These are phyloP conservation scores for Lenwebbia sp. DNA, from an alignment of 345 rosid genomes.

Conservation along the genomic window DNA sequence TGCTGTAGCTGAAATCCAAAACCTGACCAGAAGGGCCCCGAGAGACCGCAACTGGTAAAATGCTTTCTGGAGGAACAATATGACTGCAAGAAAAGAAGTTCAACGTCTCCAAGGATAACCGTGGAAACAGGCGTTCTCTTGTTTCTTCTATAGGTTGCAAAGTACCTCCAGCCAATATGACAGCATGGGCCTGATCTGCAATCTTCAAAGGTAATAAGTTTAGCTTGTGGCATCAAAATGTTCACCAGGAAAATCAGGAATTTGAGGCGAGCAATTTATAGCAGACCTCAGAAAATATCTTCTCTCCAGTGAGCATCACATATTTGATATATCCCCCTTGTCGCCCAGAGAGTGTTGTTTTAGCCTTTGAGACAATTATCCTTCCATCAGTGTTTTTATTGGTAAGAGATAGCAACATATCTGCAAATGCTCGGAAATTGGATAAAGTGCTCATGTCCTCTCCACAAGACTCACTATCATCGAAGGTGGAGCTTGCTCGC, in stretches of 20 bases:
- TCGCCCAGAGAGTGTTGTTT: conserved; percentile 25
- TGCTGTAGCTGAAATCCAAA: conserved; percentile 82
- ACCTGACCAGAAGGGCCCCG: conserved; percentile 70
- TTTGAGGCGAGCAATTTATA: not conserved
- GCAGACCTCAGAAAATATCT: conserved; percentile 80
- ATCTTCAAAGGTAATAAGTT: conserved; percentile 32
- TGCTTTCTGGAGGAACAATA: conserved; percentile 74
- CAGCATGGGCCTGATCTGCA: conserved; percentile 73
- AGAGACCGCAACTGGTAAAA: conserved; percentile 73
- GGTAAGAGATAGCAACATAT: conserved; percentile 59
- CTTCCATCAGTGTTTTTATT: conserved; percentile 81
- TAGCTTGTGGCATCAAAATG: not conserved
- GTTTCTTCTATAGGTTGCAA: conserved; percentile 95
- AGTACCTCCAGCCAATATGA: conserved; percentile 89
- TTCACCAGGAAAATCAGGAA: not conserved
- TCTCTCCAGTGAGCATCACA: conserved; percentile 86
- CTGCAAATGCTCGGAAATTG: conserved; percentile 61
- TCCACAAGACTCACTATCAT: conserved; percentile 12
- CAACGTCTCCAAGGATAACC: conserved; percentile 54
- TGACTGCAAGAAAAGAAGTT: conserved; percentile 87
- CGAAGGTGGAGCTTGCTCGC: conserved; percentile 26
- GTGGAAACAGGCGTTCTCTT: conserved; percentile 83
- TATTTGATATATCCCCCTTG: conserved; percentile 64
- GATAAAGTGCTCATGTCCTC: conserved; percentile 55
- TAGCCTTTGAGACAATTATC: conserved; percentile 63